Base-by-base conservation (phyloP, 495 filamentous ascomycete species). In the Hyaloscypha finlandica region DNA sequence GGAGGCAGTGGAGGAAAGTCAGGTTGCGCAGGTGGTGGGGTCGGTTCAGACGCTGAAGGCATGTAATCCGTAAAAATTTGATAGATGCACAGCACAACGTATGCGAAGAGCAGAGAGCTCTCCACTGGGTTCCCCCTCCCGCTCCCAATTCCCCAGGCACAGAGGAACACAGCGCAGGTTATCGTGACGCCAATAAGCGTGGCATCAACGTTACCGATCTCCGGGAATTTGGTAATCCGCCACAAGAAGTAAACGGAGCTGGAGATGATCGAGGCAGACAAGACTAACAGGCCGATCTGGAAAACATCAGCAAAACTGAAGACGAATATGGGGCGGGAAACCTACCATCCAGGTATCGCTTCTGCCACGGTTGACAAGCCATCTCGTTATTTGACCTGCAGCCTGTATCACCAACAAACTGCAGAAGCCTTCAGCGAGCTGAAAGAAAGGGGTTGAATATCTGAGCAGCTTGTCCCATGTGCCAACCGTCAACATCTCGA, bases 31-130 rank as follows among this genome's bases (percentile, higher is more conserved):
- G 80, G 78, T 31, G 81, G 79, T 42, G 78, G 68, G 6, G 77
- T 74, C 35, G 79, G 74, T 12, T 84, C 80, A 9, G 85, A 83
- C 22, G 86, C 85, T 35, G 84, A 77, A 1, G 93, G 93, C 70
- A 92, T 85, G 78, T 97, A 99, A 75, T 99, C 95, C 53, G 95
- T 99, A 79, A 99, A 99, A 73, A 97, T 97, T 77, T 99, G 95
- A 77, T 99, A 99, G 74, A 97, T 90, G 81, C 93, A 97, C 67
- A 99, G 88, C 14, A 96, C 94, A 63, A 97, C 87, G 77, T 99
- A 99, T 73, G 95, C 94, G 75, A 99, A 97, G 39, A 99, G 86
- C 25, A 99, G 83, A 19, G 94, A 97, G 72, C 92, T 96, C 78
- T 99, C 95, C 45, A 99, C 92, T 4, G 94, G 92, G 74, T 97